Evolutionary conservation across 306 rosid species (phyloP).

Genomic region (Quercus robur): DNA sequence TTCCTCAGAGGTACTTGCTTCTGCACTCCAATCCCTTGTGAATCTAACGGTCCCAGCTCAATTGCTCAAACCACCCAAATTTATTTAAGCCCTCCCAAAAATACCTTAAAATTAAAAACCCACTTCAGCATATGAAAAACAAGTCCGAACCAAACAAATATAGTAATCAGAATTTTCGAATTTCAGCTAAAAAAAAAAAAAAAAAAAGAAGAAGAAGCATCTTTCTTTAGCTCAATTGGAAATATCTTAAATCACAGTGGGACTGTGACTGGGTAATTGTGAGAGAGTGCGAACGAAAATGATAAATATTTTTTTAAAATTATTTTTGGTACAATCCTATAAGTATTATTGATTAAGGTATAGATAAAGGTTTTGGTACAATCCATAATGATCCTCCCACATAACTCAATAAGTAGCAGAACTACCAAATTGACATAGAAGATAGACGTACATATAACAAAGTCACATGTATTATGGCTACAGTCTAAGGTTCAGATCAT

Average conservation of each 20-base stretch:
- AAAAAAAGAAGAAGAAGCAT: conserved; percentile 35
- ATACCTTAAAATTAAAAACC: conserved; percentile 17
- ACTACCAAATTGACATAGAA: too few species aligned
- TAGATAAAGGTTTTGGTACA: too few species aligned
- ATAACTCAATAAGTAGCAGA: too few species aligned
- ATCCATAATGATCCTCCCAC: too few species aligned
- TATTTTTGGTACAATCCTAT: too few species aligned
- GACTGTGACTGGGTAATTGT: conserved; percentile 26
- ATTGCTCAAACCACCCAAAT: conserved; percentile 44
- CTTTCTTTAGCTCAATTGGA: conserved; percentile 30
- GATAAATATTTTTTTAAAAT: too few species aligned
- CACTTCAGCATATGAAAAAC: conserved; percentile 17
- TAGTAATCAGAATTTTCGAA: conserved; percentile 33
- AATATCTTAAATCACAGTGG: conserved; percentile 44
- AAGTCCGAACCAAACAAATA: conserved; percentile 30
- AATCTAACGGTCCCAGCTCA: conserved; percentile 65
- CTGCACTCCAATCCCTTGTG: conserved; percentile 95
- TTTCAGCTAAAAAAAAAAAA: conserved; percentile 18
- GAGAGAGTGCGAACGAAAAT: not conserved
- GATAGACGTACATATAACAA: too few species aligned
- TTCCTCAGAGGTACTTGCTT: conserved; percentile 82
- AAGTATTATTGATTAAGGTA: too few species aligned
- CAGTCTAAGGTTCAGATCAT: too few species aligned
- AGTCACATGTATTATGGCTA: too few species aligned
- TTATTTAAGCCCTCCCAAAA: too few species aligned